Conservation (phyloP, 148 eudicot genomes). For the Camellia japonica region DNA sequence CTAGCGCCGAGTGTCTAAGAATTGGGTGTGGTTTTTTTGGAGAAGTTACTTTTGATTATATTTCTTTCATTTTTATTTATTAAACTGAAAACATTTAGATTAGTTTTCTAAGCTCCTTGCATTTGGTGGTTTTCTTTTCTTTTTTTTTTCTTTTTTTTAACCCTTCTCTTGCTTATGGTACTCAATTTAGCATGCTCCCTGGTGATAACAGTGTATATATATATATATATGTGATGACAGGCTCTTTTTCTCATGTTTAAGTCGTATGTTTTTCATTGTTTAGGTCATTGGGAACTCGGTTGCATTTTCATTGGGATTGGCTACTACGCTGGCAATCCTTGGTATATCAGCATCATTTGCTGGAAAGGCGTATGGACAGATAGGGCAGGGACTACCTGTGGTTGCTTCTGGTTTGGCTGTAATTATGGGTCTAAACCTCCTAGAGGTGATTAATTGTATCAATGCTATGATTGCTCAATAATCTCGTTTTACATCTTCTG, state of each 20-base stretch:
- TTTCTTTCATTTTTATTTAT: not conserved
- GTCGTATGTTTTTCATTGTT: constrained; percentile 9
- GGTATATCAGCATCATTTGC: constrained; percentile 96
- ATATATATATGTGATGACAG: not conserved
- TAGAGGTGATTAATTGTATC: constrained; percentile 56
- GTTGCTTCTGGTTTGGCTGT: constrained; percentile 89
- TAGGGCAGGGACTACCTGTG: constrained; percentile 87
- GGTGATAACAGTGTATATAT: not conserved
- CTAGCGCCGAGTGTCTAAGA: not conserved
- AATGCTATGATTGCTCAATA: constrained; percentile 5
- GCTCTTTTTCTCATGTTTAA: not conserved
- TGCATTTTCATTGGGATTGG: constrained; percentile 93
- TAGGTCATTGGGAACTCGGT: constrained; percentile 84
- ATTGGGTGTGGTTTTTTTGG: not conserved
- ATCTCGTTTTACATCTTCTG: not conserved
- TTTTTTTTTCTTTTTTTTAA: too few relatives aligned
- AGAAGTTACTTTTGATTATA: not conserved
- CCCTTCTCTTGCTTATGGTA: not conserved
- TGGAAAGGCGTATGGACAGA: constrained; percentile 96
- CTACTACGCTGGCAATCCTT: constrained; percentile 86
- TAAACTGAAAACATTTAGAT: not conserved
- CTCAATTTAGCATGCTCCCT: not conserved
- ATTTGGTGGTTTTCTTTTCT: not conserved
- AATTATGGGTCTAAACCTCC: constrained; percentile 87
- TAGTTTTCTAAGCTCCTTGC: not conserved